phyloP scores from a whole-genome alignment of 1,284 basidiomycete genomes.

The Hymenochaete sp. region DNA sequence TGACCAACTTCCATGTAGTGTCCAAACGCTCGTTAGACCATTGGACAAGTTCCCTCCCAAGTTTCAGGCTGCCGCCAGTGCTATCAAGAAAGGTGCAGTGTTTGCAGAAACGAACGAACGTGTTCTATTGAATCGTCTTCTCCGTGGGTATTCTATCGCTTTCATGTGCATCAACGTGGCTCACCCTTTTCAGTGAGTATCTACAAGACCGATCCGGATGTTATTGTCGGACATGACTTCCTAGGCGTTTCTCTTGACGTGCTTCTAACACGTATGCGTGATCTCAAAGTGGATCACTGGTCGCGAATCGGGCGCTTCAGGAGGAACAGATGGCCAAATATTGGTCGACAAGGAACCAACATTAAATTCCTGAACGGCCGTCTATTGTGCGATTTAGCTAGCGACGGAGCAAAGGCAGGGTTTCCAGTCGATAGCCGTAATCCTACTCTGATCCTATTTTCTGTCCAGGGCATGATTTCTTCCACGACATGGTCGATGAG shows the following conservation, averaged over 20 bases:
- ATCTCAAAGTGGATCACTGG: constrained; percentile 88
- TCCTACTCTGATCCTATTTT: neutral
- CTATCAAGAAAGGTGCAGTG: constrained; percentile 63
- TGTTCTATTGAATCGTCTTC: constrained; percentile 74
- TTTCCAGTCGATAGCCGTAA: constrained; percentile 15
- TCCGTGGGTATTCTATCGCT: constrained; percentile 41
- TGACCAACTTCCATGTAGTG: constrained; percentile 73
- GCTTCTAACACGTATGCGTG: constrained; percentile 84
- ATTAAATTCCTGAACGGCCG: constrained; percentile 80
- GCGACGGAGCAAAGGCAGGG: constrained; percentile 84
- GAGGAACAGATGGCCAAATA: constrained; percentile 72
- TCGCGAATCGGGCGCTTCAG: constrained; percentile 91
- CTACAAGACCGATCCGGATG: constrained; percentile 86
- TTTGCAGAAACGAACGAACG: constrained; percentile 78
- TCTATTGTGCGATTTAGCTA: constrained; percentile 86
- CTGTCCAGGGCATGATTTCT: constrained; percentile 74
- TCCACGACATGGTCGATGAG: constrained; percentile 97
- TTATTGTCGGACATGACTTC: constrained; percentile 94
- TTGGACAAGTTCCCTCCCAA: constrained; percentile 83
- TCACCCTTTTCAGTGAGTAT: constrained; percentile 51
- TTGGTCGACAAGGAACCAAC: constrained; percentile 81
- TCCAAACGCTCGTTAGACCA: constrained; percentile 89
- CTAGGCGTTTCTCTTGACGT: constrained; percentile 88
- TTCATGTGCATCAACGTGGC: neutral
- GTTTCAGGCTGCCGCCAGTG: constrained; percentile 66